Conservation (phyloP, 2,329 filamentous ascomycete genomes). For the Colletotrichum kahawae region DNA sequence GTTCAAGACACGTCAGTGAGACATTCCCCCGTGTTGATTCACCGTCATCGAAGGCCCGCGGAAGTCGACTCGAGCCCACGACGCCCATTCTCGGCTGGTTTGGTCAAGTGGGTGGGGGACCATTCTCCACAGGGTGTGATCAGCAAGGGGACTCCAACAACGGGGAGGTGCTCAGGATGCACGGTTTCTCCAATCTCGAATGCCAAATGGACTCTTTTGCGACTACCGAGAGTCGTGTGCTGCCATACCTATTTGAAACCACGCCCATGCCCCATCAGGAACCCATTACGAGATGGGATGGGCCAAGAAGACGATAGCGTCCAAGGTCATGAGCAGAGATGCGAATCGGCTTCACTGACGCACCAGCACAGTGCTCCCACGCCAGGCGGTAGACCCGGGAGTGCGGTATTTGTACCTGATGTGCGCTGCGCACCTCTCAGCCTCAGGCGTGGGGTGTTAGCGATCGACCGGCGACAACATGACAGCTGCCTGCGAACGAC, state of each 20-base stretch:
- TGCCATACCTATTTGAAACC: background rate
- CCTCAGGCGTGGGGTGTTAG: constrained; percentile 14
- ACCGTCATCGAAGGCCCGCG: background rate
- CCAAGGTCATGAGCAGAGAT: background rate
- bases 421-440: constrained; percentile 5
- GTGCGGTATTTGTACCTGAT: constrained; percentile 11
- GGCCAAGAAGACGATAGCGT: background rate
- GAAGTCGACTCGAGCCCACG: background rate
- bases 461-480: background rate
- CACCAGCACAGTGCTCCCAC: background rate
- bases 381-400: background rate
- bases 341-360: background rate
- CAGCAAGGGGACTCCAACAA: background rate
- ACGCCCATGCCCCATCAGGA: constrained; percentile 1
- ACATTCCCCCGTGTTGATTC: background rate
- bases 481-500: background rate
- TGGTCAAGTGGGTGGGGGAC: background rate
- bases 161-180: background rate
- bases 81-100: background rate
- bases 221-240: background rate
- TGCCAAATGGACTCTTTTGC: background rate
- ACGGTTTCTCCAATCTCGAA: background rate
- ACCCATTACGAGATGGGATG: constrained; percentile 17
- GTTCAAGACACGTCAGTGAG: background rate
- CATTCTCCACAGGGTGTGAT: background rate